These are phyloP conservation scores for Crithidia fasciculata DNA, from an alignment of 208 protist species.

Conservation along the genomic window DNA sequence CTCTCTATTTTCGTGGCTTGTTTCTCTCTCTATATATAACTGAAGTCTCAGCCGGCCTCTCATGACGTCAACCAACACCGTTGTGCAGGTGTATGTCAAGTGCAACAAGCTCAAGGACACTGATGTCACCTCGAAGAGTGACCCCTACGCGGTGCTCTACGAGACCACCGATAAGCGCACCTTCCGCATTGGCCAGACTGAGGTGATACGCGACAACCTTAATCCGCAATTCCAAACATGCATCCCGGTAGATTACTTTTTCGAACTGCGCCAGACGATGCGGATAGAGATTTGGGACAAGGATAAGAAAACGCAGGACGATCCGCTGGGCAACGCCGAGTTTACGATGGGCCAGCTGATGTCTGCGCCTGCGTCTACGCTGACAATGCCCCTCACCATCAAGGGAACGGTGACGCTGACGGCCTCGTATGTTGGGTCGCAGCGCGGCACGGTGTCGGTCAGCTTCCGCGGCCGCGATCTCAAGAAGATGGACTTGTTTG, in stretches of 20 bases:
- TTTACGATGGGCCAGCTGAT: constrained; percentile 38
- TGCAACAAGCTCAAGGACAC: constrained; percentile 7
- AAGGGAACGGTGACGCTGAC: constrained; percentile 40
- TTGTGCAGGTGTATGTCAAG: constrained; percentile 5
- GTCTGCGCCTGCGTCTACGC: constrained; percentile 9
- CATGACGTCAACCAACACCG: neutral
- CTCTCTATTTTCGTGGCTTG: neutral
- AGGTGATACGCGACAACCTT: constrained; percentile 34
- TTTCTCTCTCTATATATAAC: neutral
- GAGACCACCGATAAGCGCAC: neutral
- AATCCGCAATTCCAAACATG: constrained; percentile 43
- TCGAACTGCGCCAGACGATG: constrained; percentile 41
- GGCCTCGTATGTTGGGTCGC: constrained; percentile 6
- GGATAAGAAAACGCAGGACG: constrained; percentile 27
- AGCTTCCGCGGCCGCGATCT: constrained; percentile 30
- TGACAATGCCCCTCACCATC: constrained; percentile 22
- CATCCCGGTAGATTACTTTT: constrained; percentile 41
- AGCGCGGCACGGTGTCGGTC: constrained; percentile 22
- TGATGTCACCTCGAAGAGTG: constrained; percentile 6
- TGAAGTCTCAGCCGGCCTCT: neutral
- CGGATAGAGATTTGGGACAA: constrained; percentile 35
- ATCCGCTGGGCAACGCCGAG: constrained; percentile 34
- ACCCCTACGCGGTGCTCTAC: constrained; percentile 7
- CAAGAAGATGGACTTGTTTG: constrained; percentile 51
- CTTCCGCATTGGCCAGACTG: neutral